Conservation (phyloP, 2,329 filamentous ascomycete species). For the Lasiodiplodia citricola region DNA sequence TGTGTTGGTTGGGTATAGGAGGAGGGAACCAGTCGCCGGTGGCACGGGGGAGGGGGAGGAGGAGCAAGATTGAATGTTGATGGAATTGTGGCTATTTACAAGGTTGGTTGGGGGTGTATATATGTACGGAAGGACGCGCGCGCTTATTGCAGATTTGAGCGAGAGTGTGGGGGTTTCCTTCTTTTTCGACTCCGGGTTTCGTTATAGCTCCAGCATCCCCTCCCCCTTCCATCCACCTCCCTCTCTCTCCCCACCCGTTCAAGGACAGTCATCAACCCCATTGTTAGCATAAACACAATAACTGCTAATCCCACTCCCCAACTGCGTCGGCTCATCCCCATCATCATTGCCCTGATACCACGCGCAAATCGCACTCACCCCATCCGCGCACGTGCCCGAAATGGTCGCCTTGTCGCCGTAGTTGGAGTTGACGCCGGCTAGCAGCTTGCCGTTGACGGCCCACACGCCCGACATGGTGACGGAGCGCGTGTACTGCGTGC, state of each 20-base stretch:
- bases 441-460: constrained; percentile 27
- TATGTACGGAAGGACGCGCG: no score
- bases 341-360: constrained; percentile 39
- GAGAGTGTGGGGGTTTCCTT: no score
- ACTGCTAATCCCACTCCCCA: constrained; percentile 7
- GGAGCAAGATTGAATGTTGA: no score
- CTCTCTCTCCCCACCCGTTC: not conserved
- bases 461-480: constrained; percentile 13
- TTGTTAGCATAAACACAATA: constrained; percentile 13
- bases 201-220: not conserved
- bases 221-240: not conserved
- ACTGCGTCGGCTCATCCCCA: constrained; percentile 16
- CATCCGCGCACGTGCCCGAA: constrained; percentile 32
- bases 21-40: not conserved
- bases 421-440: constrained; percentile 40
- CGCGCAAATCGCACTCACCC: constrained; percentile 41
- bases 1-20: not conserved
- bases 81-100: no score
- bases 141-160: no score
- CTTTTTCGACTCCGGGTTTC: not conserved
- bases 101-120: no score
- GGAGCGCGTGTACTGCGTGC: constrained; percentile 51
- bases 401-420: constrained; percentile 43
- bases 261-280: constrained; percentile 18
- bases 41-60: no score